Percentiles rank a stretch among this genome's conserved stretches.
Evolutionary conservation across 345 rosid species (phyloP).

Genomic region (Sonneratia alba): DNA sequence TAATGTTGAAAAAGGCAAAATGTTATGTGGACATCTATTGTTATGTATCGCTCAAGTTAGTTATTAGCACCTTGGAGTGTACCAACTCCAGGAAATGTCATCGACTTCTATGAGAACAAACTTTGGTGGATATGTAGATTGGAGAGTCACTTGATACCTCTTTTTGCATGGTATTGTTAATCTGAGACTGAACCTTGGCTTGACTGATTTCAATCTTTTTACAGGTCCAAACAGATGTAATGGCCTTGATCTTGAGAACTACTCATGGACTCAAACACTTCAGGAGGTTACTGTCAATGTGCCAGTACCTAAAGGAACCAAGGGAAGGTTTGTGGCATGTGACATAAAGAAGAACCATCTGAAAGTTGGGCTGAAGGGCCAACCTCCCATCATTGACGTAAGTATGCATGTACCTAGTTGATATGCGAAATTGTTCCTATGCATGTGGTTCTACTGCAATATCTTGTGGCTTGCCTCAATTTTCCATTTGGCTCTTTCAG

Average conservation of each 20-base stretch:
- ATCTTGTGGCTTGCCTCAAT: background rate
- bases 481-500: constrained; percentile 22
- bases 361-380: constrained; percentile 81
- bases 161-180: background rate
- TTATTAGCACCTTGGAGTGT: background rate
- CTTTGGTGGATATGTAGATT: background rate
- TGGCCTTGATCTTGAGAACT: constrained; percentile 78
- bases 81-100: background rate
- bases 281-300: constrained; percentile 65
- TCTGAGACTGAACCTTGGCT: background rate
- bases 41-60: background rate
- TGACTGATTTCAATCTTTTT: background rate
- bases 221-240: constrained; percentile 83
- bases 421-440: background rate
- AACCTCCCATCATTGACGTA: constrained; percentile 75
- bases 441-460: background rate
- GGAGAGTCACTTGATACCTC: background rate
- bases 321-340: constrained; percentile 52
- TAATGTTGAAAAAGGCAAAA: too few species aligned
- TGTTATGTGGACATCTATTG: background rate
- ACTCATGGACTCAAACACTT: constrained; percentile 88
- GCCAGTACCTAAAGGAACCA: constrained; percentile 75
- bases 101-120: background rate
- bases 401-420: constrained; percentile 14
- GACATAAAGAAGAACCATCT: constrained; percentile 81